Conservation (phyloP, 2,329 filamentous ascomycete species). For the Lecanoromycetidae sp. region DNA sequence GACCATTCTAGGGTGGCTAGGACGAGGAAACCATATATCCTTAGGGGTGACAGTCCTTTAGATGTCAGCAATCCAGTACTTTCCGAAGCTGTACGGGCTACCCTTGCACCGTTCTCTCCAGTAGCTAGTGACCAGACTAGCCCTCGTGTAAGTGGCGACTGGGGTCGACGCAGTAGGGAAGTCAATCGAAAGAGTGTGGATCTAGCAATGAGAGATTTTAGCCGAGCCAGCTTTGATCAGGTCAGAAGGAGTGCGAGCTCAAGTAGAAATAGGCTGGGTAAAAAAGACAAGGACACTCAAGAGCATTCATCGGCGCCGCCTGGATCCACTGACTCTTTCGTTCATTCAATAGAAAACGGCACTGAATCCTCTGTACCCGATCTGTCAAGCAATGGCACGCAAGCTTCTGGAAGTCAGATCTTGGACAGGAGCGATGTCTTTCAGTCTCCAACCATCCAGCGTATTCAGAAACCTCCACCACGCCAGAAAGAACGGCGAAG, state of each 20-base stretch:
- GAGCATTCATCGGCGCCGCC: conserved; percentile 43
- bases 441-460: conserved; percentile 56
- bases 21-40: conserved; percentile 10
- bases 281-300: conserved; percentile 37
- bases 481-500: conserved; percentile 31
- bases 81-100: conserved; percentile 31
- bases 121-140: conserved; percentile 26
- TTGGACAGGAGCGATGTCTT: conserved; percentile 80
- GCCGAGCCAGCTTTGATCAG: conserved; percentile 27
- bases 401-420: conserved; percentile 80
- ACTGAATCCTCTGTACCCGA: conserved; percentile 59
- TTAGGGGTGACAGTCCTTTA: conserved; percentile 18
- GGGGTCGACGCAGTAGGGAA: conserved; percentile 30
- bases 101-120: conserved; percentile 31
- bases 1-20: conserved; percentile 9
- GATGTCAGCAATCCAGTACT: conserved; percentile 23
- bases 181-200: conserved; percentile 26
- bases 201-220: conserved; percentile 18
- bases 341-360: conserved; percentile 60
- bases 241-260: conserved; percentile 51
- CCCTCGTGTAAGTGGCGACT: conserved; percentile 33
- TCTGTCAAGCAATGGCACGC: conserved; percentile 60
- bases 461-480: conserved; percentile 22
- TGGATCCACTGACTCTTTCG: conserved; percentile 59
- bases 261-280: conserved; percentile 41